These are phyloP conservation scores for Colletotrichum navitas DNA, from an alignment of 2,329 filamentous ascomycete species.

Conservation along the genomic window DNA sequence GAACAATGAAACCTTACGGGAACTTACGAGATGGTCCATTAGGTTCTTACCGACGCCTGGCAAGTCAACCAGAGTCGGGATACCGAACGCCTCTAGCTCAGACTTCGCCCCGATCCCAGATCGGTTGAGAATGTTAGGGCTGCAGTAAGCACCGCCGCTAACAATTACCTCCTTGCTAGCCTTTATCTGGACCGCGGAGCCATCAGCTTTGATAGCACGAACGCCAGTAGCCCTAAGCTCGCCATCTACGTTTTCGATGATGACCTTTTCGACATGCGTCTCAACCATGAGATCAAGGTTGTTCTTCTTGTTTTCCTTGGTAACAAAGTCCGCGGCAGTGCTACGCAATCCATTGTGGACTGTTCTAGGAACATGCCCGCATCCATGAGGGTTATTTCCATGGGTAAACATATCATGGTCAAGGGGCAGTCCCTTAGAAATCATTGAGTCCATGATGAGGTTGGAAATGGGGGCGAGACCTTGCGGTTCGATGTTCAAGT, in stretches of 20 bases:
- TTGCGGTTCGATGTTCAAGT: constrained; percentile 68
- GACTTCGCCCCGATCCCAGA: constrained; percentile 63
- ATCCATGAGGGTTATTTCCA: constrained; percentile 65
- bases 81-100: constrained; percentile 56
- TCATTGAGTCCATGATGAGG: constrained; percentile 65
- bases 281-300: constrained; percentile 64
- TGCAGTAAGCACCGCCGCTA: constrained; percentile 63
- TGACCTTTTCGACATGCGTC: constrained; percentile 64
- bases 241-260: constrained; percentile 53
- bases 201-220: constrained; percentile 53
- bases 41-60: constrained; percentile 65
- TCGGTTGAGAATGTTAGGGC: constrained; percentile 64
- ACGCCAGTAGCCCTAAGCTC: constrained; percentile 61
- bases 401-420: constrained; percentile 69
- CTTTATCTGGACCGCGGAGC: constrained; percentile 51
- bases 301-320: constrained; percentile 51
- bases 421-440: constrained; percentile 66
- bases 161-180: constrained; percentile 57
- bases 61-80: constrained; percentile 56
- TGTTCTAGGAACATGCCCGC: constrained; percentile 66
- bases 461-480: constrained; percentile 70
- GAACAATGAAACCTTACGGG: constrained; percentile 12
- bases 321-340: constrained; percentile 66
- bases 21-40: constrained; percentile 60
- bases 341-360: constrained; percentile 65